A percentile compares a stretch with the other conserved stretches of the same genome.
Conservation (phyloP, 2,329 filamentous ascomycete genomes). For the Exophiala oligosperma region DNA sequence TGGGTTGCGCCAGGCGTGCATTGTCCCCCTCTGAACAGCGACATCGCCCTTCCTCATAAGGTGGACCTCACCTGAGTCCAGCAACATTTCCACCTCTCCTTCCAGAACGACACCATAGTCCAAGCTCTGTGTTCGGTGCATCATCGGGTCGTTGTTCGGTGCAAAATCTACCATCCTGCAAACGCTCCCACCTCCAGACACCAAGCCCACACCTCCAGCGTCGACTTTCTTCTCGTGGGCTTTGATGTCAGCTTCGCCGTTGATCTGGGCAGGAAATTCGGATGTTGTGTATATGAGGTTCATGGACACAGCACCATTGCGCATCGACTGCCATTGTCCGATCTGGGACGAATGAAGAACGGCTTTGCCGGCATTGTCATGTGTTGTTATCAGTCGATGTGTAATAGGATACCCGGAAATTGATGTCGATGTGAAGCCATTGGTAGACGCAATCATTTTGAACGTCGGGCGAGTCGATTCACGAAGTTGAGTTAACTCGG, state of each 20-base stretch:
- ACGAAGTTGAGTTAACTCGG: too few species aligned
- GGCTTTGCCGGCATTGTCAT: neutral
- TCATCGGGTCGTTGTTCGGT: constrained; percentile 41
- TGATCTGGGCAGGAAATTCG: constrained; percentile 36
- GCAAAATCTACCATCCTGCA: constrained; percentile 40
- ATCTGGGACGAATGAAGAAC: neutral
- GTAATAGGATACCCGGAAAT: too few species aligned
- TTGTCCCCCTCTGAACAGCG: constrained; percentile 2
- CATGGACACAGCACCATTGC: constrained; percentile 33
- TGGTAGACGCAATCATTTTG: too few species aligned
- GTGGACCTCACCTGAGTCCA: constrained; percentile 51
- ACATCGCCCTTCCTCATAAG: constrained; percentile 49
- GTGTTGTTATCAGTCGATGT: neutral
- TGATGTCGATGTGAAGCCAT: too few species aligned
- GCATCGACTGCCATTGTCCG: neutral
- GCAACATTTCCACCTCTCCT: constrained; percentile 50
- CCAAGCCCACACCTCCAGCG: constrained; percentile 23
- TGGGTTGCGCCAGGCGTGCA: constrained; percentile 38
- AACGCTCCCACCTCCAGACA: constrained; percentile 9
- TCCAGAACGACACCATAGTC: constrained; percentile 57
- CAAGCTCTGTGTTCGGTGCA: constrained; percentile 55
- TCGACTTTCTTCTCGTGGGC: constrained; percentile 31
- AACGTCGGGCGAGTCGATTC: too few species aligned
- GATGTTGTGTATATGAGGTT: constrained; percentile 42
- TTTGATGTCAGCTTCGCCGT: constrained; percentile 36